A percentile compares a stretch with the other conserved stretches of the same genome.
Conservation (phyloP, 1,284 basidiomycete species). For the Paramarasmius palmivorus region DNA sequence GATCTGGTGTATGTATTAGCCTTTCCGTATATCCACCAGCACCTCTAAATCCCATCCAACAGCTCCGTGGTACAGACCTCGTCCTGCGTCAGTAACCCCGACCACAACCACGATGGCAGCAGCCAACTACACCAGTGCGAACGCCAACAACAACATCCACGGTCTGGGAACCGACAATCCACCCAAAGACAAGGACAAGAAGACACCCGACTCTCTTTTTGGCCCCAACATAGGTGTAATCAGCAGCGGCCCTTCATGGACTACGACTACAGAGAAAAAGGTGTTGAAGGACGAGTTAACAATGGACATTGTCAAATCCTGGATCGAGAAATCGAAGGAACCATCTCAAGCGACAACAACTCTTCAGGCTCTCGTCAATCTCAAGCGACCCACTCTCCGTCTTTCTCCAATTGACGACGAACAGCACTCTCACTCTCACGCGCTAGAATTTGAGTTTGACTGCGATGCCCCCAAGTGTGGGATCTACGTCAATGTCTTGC, state of each 20-base stretch:
- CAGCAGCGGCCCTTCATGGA: conserved; percentile 53
- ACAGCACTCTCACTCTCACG: conserved; percentile 59
- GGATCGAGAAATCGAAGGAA: conserved; percentile 87
- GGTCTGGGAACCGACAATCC: conserved; percentile 37
- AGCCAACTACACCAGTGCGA: neutral
- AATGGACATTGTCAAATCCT: conserved; percentile 74
- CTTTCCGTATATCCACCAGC: too few species aligned
- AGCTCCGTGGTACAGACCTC: too few species aligned
- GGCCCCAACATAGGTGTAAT: conserved; percentile 73
- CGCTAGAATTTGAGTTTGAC: conserved; percentile 87
- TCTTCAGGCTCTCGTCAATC: conserved; percentile 87
- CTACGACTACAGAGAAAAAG: conserved; percentile 40
- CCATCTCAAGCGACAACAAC: conserved; percentile 83
- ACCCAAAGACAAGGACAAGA: conserved; percentile 37
- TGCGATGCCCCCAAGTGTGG: conserved; percentile 82
- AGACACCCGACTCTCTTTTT: conserved; percentile 55
- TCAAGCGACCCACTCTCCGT: conserved; percentile 81
- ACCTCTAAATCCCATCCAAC: too few species aligned
- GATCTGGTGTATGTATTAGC: too few species aligned
- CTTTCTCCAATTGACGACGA: conserved; percentile 60
- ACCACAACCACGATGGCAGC: neutral
- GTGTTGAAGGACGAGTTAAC: conserved; percentile 62
- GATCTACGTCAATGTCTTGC: conserved; percentile 72
- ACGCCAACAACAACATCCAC: conserved; percentile 19
- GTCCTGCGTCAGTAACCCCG: too few species aligned